Evolutionary conservation across 2,329 filamentous ascomycete species (phyloP), one percentile per base, ranked within the genome.

Genomic region (Didymella lethalis): DNA sequence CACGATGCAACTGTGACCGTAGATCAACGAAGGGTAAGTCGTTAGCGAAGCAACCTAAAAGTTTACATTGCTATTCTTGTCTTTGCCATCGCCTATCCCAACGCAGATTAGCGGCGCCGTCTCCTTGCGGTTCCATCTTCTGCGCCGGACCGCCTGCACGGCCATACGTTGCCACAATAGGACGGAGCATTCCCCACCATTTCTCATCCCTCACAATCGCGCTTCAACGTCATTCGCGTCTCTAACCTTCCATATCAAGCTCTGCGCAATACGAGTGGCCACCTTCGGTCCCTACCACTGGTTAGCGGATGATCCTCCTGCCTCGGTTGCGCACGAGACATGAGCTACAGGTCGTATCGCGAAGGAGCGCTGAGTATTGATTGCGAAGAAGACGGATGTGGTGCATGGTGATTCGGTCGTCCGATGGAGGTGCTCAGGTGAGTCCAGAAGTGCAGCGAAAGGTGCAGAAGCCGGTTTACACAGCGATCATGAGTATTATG

Each of bases 181-280:
- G 40, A 4, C 20, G 10, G 20, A 34, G 45, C 46, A 29, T 25
- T 53, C 46, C 43, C 45, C 40, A 59, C 46, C 41, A n/a, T 23
- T 29, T 41, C 16, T 25, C 41, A 29, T 59, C 40, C 36, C 50
- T 50, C 25, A 41, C 49, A 36, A 49, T 28, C 32, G 29, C 29
- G 51, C 51, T 49, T 45, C 52, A 57, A 54, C 61, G 63, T 62
- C 63, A 65, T 55, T 49, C n/a, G 52, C 57, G 53, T 61, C 53
- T 49, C 23, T 48, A 28, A 57, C 46, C 45, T 56, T 55, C 51
- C 48, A 32, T 18, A 44, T 25, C 43, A 43, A 50, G 32, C 41
- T 46, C 28, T 41, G 20, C 20, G 26, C 41, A 20, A 54, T 54
- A 47, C 46, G 51, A 54, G 56, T 50, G 56, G 51, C 51, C 34